Percentiles rank a stretch among this genome's conserved stretches.
Conservation (phyloP, 83 land plant genomes). For the Picea abies region DNA sequence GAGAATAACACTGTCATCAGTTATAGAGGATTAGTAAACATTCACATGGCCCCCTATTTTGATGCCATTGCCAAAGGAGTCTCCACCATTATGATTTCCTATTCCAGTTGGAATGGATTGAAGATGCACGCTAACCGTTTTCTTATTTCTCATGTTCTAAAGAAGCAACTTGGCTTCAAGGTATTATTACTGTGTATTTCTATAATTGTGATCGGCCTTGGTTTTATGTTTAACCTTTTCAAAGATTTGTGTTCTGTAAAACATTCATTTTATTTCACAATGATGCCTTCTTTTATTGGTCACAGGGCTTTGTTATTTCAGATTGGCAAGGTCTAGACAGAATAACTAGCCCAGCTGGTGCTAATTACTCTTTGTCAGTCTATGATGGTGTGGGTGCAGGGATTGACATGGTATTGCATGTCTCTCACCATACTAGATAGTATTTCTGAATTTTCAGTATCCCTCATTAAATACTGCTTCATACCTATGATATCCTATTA, state of each 20-base stretch:
- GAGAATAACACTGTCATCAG: conserved; percentile 61
- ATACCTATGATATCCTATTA: background rate
- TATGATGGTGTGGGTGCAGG: too few species aligned
- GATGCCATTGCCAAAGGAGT: conserved; percentile 60
- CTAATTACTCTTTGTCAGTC: too few species aligned
- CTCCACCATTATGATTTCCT: conserved; percentile 70
- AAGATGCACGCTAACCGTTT: conserved; percentile 67
- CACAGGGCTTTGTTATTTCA: too few species aligned
- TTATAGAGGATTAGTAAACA: conserved; percentile 35
- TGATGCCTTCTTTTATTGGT: background rate
- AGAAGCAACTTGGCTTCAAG: conserved; percentile 56
- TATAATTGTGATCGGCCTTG: background rate
- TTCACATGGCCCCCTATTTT: conserved; percentile 65
- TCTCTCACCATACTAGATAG: too few species aligned
- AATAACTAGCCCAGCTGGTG: too few species aligned
- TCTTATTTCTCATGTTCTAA: conserved; percentile 53
- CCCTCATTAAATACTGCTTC: too few species aligned
- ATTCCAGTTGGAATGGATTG: conserved; percentile 67
- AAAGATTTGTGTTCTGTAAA: background rate
- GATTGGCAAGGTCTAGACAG: too few species aligned
- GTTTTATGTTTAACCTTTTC: too few species aligned
- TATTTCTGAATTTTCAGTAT: too few species aligned
- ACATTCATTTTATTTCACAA: background rate
- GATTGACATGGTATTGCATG: too few species aligned
- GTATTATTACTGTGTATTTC: conserved; percentile 10